Evolutionary conservation across 106 monocot genomes (phyloP).

Genomic region (Narthecium ossifragum): DNA sequence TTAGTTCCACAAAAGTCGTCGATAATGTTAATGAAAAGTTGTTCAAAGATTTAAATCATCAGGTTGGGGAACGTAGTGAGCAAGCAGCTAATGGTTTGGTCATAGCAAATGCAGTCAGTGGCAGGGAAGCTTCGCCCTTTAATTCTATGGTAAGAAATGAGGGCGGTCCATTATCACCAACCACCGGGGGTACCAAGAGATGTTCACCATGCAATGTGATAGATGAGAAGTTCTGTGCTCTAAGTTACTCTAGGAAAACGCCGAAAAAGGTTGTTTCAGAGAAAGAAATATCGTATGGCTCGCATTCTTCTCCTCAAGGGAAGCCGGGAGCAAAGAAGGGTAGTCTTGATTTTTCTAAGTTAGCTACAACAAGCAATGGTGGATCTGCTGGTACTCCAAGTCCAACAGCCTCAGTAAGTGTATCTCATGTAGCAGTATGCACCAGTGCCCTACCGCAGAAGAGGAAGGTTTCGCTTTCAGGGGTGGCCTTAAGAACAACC

Average conservation of each 20-base stretch:
- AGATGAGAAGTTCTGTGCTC: slow-evolving; percentile 11
- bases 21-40: background rate
- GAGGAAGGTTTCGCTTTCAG: slow-evolving; percentile 18
- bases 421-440: background rate
- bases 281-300: slow-evolving; percentile 3
- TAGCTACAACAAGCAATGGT: too few relatives aligned
- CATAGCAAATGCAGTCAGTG: background rate
- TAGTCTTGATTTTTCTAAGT: too few relatives aligned
- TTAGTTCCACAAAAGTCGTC: background rate
- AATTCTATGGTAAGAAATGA: slow-evolving; percentile 5
- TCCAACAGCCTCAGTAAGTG: background rate
- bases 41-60: background rate
- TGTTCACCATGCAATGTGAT: slow-evolving; percentile 2
- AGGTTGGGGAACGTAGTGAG: background rate
- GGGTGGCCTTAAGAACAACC: slow-evolving; percentile 7
- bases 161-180: background rate
- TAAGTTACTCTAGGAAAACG: slow-evolving; percentile 28
- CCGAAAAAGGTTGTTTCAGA: slow-evolving; percentile 18
- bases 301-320: background rate
- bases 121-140: background rate
- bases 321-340: background rate
- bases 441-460: slow-evolving; percentile 18
- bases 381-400: slow-evolving; percentile 10
- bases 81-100: background rate
- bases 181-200: background rate